These are phyloP conservation scores for Chlorophyllum brunneum DNA, from an alignment of 768 basidiomycete species.

Conservation along the genomic window DNA sequence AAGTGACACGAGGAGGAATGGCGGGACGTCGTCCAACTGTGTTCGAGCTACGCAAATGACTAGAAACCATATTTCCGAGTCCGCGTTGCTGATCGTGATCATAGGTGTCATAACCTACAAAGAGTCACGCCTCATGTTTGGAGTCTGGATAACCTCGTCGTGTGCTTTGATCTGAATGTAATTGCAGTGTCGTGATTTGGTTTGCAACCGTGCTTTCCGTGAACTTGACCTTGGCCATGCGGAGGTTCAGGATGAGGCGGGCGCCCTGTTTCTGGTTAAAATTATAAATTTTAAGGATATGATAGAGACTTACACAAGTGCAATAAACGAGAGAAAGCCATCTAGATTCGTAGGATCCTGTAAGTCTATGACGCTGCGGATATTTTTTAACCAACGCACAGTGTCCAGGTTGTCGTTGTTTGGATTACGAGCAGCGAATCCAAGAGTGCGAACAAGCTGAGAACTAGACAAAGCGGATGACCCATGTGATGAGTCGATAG, in stretches of 20 bases:
- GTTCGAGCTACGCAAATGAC: too few relatives aligned
- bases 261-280: neutral
- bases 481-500: neutral
- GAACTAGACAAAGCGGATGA: neutral
- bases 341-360: neutral
- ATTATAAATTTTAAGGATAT: neutral
- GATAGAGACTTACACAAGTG: neutral
- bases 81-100: too few relatives aligned
- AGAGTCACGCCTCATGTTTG: too few relatives aligned
- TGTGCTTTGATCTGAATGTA: too few relatives aligned
- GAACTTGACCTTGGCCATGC: slow-evolving; percentile 1
- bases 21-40: too few relatives aligned
- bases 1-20: too few relatives aligned
- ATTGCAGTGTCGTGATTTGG: neutral
- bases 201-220: neutral
- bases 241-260: slow-evolving; percentile 4
- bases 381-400: neutral
- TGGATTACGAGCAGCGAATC: neutral
- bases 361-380: neutral
- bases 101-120: too few relatives aligned
- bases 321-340: slow-evolving; percentile 10
- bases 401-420: neutral
- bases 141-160: neutral
- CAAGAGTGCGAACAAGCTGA: neutral
- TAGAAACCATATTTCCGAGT: too few relatives aligned